These are phyloP conservation scores for Beauveria caledonica DNA, from an alignment of 2,329 filamentous ascomycete genomes.

Conservation along the genomic window DNA sequence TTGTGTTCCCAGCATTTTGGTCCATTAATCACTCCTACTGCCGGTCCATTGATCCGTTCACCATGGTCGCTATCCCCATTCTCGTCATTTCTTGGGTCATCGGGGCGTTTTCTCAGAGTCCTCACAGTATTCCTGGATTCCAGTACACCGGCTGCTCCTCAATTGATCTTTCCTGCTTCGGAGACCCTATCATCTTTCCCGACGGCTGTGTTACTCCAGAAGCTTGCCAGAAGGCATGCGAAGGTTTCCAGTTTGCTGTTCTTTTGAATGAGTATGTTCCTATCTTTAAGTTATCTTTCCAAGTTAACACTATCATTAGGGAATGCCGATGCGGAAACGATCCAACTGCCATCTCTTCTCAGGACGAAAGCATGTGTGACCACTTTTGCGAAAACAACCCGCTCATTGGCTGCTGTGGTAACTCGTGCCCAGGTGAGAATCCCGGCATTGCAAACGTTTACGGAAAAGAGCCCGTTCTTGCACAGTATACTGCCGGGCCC, in stretches of 20 bases:
- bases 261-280: constrained; percentile 23
- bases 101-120: constrained; percentile 12
- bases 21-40: constrained; percentile 9
- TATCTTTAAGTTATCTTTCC: rapidly evolving
- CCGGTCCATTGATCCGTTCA: constrained; percentile 8
- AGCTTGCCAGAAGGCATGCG: constrained; percentile 22
- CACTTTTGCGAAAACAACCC: constrained; percentile 22
- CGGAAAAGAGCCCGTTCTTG: constrained; percentile 10
- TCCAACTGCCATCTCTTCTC: constrained; percentile 18
- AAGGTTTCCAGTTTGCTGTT: constrained; percentile 21
- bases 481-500: constrained; percentile 11
- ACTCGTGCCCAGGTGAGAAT: constrained; percentile 20
- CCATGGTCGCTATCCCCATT: constrained; percentile 10
- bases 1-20: constrained; percentile 11
- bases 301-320: constrained; percentile 17
- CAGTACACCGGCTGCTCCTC: constrained; percentile 21
- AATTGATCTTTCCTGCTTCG: constrained; percentile 21
- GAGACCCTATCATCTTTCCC: constrained; percentile 17
- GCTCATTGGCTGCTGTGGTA: constrained; percentile 26
- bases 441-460: constrained; percentile 27
- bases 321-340: constrained; percentile 29
- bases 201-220: constrained; percentile 19
- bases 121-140: constrained; percentile 16
- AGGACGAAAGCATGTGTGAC: constrained; percentile 25
- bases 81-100: constrained; percentile 9